Conservation (phyloP, 2,329 filamentous ascomycete species). For the Pseudopithomyces maydicus region DNA sequence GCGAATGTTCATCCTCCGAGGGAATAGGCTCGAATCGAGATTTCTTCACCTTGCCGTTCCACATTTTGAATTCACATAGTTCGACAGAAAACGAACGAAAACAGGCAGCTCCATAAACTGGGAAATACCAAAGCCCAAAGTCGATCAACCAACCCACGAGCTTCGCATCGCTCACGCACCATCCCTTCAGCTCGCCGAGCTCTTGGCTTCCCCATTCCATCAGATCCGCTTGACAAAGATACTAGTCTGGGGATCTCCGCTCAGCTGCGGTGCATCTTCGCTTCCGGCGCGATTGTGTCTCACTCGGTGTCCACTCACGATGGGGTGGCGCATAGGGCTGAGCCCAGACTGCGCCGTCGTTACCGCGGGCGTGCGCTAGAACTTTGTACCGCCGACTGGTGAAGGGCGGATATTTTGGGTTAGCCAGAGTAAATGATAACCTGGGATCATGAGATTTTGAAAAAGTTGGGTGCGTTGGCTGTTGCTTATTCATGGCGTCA, state of each 20-base stretch:
- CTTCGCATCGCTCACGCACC: not conserved
- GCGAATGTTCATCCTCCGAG: not conserved
- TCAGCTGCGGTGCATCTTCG: not conserved
- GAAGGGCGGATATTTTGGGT: too few relatives aligned
- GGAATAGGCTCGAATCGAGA: not conserved
- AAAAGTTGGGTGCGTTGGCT: too few relatives aligned
- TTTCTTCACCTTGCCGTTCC: slow-evolving; percentile 20
- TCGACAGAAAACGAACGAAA: not conserved
- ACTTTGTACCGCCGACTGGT: too few relatives aligned
- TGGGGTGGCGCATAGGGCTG: slow-evolving; percentile 24
- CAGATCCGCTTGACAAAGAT: not conserved
- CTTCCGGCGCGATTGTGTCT: slow-evolving; percentile 1
- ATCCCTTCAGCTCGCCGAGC: not conserved
- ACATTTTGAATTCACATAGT: slow-evolving; percentile 11
- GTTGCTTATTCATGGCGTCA: too few relatives aligned
- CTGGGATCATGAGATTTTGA: too few relatives aligned
- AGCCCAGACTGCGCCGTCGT: slow-evolving; percentile 6
- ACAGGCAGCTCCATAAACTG: not conserved
- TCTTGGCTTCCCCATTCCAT: too few relatives aligned
- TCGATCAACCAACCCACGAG: not conserved
- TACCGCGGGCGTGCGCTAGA: too few relatives aligned
- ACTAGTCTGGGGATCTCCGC: not conserved
- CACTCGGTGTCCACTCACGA: slow-evolving; percentile 12
- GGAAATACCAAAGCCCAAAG: not conserved
- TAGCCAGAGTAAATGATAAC: too few relatives aligned